Conservation (phyloP, 2,329 filamentous ascomycete species). For the Colletotrichum somersetense region DNA sequence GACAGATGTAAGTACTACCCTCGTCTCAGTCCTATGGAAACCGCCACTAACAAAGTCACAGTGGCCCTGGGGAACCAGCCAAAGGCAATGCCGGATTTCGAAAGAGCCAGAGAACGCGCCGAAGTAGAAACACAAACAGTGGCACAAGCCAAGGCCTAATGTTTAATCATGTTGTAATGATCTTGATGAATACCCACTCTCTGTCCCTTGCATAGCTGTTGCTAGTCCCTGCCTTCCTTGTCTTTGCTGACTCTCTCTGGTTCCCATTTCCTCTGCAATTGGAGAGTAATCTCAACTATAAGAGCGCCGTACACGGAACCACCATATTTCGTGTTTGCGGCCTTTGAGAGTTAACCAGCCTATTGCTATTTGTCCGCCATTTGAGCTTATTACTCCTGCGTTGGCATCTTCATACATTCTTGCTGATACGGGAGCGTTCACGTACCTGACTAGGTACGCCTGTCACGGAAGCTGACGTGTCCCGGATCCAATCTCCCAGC, state of each 20-base stretch:
- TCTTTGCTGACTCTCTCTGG: background rate
- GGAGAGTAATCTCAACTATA: too few species aligned
- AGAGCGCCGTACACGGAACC: background rate
- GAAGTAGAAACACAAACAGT: constrained; percentile 11
- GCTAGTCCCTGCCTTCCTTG: background rate
- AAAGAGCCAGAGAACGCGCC: constrained; percentile 9
- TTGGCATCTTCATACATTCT: background rate
- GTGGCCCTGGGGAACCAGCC: constrained; percentile 50
- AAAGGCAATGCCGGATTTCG: constrained; percentile 46
- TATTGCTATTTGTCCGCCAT: background rate
- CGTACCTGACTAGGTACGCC: background rate
- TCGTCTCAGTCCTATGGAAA: background rate
- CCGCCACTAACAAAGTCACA: constrained; percentile 33
- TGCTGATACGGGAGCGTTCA: background rate
- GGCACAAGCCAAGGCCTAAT: constrained; percentile 28
- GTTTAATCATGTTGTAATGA: constrained; percentile 21
- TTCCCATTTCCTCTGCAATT: too few species aligned
- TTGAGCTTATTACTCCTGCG: background rate
- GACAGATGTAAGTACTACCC: constrained; percentile 57
- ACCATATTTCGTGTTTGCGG: background rate
- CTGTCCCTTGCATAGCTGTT: background rate
- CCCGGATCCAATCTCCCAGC: too few species aligned
- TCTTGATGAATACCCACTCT: constrained; percentile 28
- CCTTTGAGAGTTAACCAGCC: too few species aligned
- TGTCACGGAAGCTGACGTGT: background rate